Evolutionary conservation across 2,329 filamentous ascomycete species (phyloP), one percentile per base, ranked within the genome.

Genomic region (Fusarium xyrophilum): DNA sequence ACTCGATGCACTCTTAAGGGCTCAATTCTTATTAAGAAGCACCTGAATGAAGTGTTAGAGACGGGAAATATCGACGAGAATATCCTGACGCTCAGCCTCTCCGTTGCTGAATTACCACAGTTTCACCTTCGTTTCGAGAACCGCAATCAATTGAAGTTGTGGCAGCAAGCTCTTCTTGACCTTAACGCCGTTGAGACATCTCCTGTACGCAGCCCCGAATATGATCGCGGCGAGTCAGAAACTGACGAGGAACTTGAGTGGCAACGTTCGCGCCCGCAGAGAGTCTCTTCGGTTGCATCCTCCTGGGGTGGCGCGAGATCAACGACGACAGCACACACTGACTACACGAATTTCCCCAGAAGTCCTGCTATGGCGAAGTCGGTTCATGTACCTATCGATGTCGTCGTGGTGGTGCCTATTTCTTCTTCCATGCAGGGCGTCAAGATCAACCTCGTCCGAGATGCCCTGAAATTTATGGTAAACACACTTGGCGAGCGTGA

Each of bases 391-490:
- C 95, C 96, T 3, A 88, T 98, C 56, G 96, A 99, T 76, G 89
- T 99, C 32, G 95, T 99, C 0, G 93, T 98, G 1, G 96, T 99
- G 25, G 94, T 99, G 35, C 96, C 96, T 0, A 93, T 99, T 9
- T 98, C 96, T 0, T 97, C 95, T 2, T 98, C 96, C 0, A 99
- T 98, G 95, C 96, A 98, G 79, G 96, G 96, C n/a, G 88, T 99
- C 64, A 99, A 99, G 82, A 97, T 98, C 76, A 97, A 95, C 65
- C 85, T 99, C 2, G 88, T 99, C 17, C 90, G 93, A 42, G 96
- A 99, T 79, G 91, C 95, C 0, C 85, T 99, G 36, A 93, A 92
- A 62, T 99, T 98, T 78, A 90, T 99, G 79, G 93, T 99, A 4
- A 87, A 91, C 71, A 95, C 89, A 48, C 88, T 99, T 1, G 96